A percentile compares a stretch with the other conserved stretches of the same genome.
Conservation (phyloP, 2,329 filamentous ascomycete genomes). For the Colletotrichum simmondsii region DNA sequence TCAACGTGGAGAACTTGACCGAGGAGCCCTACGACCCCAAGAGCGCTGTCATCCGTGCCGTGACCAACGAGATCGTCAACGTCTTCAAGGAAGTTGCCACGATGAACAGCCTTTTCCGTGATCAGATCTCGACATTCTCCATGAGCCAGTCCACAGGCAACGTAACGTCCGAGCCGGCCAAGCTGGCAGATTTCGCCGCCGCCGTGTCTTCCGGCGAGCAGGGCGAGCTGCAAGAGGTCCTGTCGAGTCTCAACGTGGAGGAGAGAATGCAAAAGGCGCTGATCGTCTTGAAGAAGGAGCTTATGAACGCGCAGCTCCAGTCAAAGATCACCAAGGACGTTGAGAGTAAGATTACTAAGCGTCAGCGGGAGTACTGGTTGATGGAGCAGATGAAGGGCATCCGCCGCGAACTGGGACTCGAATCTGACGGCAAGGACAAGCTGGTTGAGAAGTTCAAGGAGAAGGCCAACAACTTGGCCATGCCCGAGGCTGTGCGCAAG, state of each 20-base stretch:
- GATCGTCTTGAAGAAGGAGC: constrained; percentile 94
- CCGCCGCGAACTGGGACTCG: constrained; percentile 91
- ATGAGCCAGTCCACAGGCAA: constrained; percentile 96
- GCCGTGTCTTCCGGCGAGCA: constrained; percentile 96
- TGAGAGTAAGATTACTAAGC: constrained; percentile 95
- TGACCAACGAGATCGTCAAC: constrained; percentile 98
- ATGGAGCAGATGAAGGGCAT: constrained; percentile 99
- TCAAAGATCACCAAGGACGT: constrained; percentile 99
- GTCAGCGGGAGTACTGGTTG: constrained; percentile 96
- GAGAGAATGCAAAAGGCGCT: constrained; percentile 92
- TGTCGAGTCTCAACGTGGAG: constrained; percentile 90
- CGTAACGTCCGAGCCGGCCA: constrained; percentile 92
- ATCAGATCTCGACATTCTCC: constrained; percentile 97
- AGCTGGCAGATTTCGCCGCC: constrained; percentile 95
- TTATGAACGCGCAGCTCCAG: constrained; percentile 97
- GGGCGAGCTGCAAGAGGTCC: constrained; percentile 89
- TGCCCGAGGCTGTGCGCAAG: constrained; percentile 96
- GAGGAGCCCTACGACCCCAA: constrained; percentile 93
- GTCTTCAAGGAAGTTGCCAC: constrained; percentile 97
- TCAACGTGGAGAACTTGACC: constrained; percentile 91
- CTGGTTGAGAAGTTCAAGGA: constrained; percentile 97
- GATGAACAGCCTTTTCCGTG: constrained; percentile 93
- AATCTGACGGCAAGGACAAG: constrained; percentile 98
- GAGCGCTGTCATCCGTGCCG: constrained; percentile 86
- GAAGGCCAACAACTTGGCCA: constrained; percentile 91